These are phyloP conservation scores for Bipolaris sorokiniana DNA, from an alignment of 2,329 filamentous ascomycete genomes.

Conservation along the genomic window DNA sequence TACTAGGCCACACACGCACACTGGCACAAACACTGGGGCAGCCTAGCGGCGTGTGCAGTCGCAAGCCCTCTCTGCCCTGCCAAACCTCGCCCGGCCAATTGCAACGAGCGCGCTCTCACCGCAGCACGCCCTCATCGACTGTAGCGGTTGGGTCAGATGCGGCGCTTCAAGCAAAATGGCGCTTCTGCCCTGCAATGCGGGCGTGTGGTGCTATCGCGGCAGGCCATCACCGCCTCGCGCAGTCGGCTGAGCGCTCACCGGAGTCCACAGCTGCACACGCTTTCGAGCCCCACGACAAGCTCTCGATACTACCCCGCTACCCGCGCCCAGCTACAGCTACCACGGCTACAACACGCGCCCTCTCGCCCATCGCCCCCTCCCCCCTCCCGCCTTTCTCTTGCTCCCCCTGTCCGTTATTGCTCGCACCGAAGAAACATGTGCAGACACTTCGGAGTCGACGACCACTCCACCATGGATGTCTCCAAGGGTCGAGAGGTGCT, in stretches of 20 bases:
- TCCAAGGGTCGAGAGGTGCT: constrained; percentile 78
- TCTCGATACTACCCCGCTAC: constrained; percentile 41
- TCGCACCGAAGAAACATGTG: constrained; percentile 81
- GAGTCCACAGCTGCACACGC: constrained; percentile 33
- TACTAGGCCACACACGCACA: background rate
- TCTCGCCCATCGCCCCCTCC: constrained; percentile 27
- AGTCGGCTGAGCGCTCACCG: constrained; percentile 28
- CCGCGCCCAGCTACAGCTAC: constrained; percentile 21
- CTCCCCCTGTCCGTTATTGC: constrained; percentile 61
- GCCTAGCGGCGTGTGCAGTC: constrained; percentile 6
- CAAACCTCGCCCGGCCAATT: constrained; percentile 31
- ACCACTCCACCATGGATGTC: constrained; percentile 64
- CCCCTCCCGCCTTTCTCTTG: constrained; percentile 27
- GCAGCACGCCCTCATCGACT: constrained; percentile 19
- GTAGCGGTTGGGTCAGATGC: constrained; percentile 33
- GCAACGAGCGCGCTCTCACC: constrained; percentile 19
- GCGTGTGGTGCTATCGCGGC: constrained; percentile 13
- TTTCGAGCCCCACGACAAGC: constrained; percentile 35
- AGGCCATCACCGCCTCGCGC: constrained; percentile 32
- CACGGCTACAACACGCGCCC: constrained; percentile 24
- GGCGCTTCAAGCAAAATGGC: constrained; percentile 45
- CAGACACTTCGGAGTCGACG: constrained; percentile 63
- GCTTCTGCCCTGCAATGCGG: constrained; percentile 20
- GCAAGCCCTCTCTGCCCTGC: constrained; percentile 15
- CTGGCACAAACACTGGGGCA: background rate